Base-by-base conservation (phyloP, 2,329 filamentous ascomycete species). In the Pseudogymnoascus sp. region DNA sequence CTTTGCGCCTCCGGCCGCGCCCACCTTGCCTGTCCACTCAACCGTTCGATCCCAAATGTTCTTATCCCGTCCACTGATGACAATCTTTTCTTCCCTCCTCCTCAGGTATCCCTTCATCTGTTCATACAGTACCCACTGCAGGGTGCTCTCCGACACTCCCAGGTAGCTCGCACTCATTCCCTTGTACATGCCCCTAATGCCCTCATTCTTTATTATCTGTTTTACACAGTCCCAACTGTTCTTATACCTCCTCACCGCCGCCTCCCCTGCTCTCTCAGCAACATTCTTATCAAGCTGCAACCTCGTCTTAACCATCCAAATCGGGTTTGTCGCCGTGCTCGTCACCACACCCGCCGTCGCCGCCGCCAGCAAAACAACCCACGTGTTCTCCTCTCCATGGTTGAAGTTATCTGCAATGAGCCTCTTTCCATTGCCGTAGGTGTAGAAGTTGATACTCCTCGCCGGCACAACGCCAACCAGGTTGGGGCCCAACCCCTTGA, bases 61-160 rank as follows among this genome's bases (percentile, higher is more conserved):
- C 72, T 83, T 86, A 37, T 81, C 77, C 47, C 85, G 78, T 1
- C 88, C 87, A 76, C 73, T 85, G 67, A 65, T 75, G 64, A 71
- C 78, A 57, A 83, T 79, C 59, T 74, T 77, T 68, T 79, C 80
- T 72, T 89, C 87, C 62, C 91, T 79, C 47, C 77, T 75, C 50
- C 81, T 83, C 34, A 97, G 77, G n/a, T 79, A 79, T 22, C 82
- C 78, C 80, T 97, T 97, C 79, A 95, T 86, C 73, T 92, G 88
- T 76, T 97, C 92, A 74, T 97, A 97, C 68, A 97, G 76, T 70
- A 96, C 87, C 91, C 91, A 96, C 73, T 97, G 92, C 69, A 96
- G 74, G 4, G 92, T 94, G 66, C 87, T 92, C 78, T 97, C 93
- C 2, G 88, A 88, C 18, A 96, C 91, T 22, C 93, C 92, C 0